Conservation (phyloP, 352 stramenopile genomes). For the Phytopythium montanum region DNA sequence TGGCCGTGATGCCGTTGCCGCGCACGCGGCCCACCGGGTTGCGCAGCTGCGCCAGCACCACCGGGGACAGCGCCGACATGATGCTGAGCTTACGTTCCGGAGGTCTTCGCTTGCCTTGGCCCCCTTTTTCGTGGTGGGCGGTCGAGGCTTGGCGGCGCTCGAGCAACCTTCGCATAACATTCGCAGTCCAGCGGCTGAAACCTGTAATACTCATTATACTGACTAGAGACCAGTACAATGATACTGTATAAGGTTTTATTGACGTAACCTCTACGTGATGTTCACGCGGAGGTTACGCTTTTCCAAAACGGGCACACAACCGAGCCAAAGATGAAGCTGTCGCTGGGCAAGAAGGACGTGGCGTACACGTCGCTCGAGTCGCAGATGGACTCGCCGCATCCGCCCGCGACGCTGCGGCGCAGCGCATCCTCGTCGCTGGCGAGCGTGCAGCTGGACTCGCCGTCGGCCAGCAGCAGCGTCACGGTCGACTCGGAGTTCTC, state of each 20-base stretch:
- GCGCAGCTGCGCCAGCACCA: slow-evolving; percentile 70
- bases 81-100: slow-evolving; percentile 10
- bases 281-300: no score
- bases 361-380: slow-evolving; percentile 73
- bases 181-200: no score
- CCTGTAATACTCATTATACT: no score
- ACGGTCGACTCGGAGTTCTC: slow-evolving; percentile 28
- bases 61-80: slow-evolving; percentile 83
- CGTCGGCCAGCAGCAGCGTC: slow-evolving; percentile 19
- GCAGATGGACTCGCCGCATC: slow-evolving; percentile 56
- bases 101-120: slow-evolving; percentile 3
- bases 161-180: slow-evolving; percentile 33
- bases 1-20: slow-evolving; percentile 87
- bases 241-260: no score
- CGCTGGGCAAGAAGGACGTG: slow-evolving; percentile 63
- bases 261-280: no score
- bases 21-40: slow-evolving; percentile 69
- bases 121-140: slow-evolving; percentile 3
- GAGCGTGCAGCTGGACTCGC: slow-evolving; percentile 49
- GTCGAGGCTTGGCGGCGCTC: slow-evolving; percentile 9
- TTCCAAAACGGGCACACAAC: no score
- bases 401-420: slow-evolving; percentile 21
- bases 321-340: slow-evolving; percentile 63
- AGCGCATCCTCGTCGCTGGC: slow-evolving; percentile 21
- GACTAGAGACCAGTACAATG: no score